Evolutionary conservation across 2,329 filamentous ascomycete species (phyloP).

Genomic region (Trichophyton equinum): DNA sequence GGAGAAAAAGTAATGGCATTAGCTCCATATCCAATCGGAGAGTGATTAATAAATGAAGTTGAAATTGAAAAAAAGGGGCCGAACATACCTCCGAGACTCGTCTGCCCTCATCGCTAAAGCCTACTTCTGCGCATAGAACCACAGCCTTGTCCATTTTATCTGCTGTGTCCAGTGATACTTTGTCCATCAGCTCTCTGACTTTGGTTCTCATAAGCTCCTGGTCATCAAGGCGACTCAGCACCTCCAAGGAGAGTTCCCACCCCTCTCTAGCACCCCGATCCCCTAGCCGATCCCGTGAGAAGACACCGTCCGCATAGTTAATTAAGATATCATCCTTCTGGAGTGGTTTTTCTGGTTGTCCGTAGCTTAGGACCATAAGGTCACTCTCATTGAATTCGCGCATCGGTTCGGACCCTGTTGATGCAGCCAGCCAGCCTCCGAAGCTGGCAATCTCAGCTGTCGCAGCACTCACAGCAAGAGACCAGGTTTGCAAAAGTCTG

Average conservation of each 20-base stretch:
- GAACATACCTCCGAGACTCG: slow-evolving; percentile 64
- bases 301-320: slow-evolving; percentile 58
- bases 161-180: slow-evolving; percentile 59
- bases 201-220: slow-evolving; percentile 56
- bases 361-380: slow-evolving; percentile 66
- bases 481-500: slow-evolving; percentile 64
- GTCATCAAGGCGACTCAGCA: slow-evolving; percentile 71
- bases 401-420: slow-evolving; percentile 44
- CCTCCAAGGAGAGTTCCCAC: slow-evolving; percentile 79
- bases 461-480: slow-evolving; percentile 62
- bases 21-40: slow-evolving; percentile 7
- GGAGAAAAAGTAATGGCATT: slow-evolving; percentile 4
- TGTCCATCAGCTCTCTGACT: slow-evolving; percentile 60
- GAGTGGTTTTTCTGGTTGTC: slow-evolving; percentile 46
- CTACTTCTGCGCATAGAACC: slow-evolving; percentile 61
- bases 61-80: background rate
- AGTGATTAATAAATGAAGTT: background rate
- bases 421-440: slow-evolving; percentile 65
- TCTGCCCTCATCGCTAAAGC: slow-evolving; percentile 65
- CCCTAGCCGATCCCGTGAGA: slow-evolving; percentile 25
- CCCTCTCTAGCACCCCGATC: slow-evolving; percentile 46
- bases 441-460: slow-evolving; percentile 74
- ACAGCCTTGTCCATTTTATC: slow-evolving; percentile 71
- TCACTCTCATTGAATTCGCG: slow-evolving; percentile 70
- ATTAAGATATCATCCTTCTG: slow-evolving; percentile 70